A percentile compares a stretch with the other conserved stretches of the same genome.
Conservation (phyloP, 1,139 yeast genomes). For the Casaregolazyma suthepensis region DNA sequence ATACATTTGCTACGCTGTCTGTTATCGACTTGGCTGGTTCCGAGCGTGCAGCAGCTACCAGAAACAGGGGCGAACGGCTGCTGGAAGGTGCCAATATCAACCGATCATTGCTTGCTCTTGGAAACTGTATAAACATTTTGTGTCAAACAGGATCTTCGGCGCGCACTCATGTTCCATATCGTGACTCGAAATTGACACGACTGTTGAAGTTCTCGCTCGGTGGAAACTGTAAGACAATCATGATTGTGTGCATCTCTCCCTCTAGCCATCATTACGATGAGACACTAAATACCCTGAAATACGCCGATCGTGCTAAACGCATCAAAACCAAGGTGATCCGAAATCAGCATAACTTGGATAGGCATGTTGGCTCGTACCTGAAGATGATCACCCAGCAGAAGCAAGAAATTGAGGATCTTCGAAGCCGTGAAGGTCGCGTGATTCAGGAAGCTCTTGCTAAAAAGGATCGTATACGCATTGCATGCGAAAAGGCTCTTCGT, state of each 20-base stretch:
- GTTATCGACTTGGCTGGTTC: conserved; percentile 92
- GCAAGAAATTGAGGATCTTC: conserved; percentile 65
- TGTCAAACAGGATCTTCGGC: conserved; percentile 55
- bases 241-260: conserved; percentile 83
- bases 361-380: conserved; percentile 83
- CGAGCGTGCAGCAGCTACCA: conserved; percentile 88
- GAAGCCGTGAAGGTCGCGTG: conserved; percentile 46
- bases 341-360: conserved; percentile 69
- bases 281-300: conserved; percentile 80
- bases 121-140: conserved; percentile 88
- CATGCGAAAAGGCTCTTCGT: conserved; percentile 16
- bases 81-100: conserved; percentile 92
- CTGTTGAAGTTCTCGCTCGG: conserved; percentile 85
- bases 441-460: conserved; percentile 31
- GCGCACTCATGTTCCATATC: conserved; percentile 74
- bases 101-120: conserved; percentile 78
- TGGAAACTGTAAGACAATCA: conserved; percentile 89
- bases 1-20: conserved; percentile 71
- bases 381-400: conserved; percentile 82
- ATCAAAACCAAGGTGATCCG: conserved; percentile 75
- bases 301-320: conserved; percentile 86
- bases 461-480: conserved; percentile 15
- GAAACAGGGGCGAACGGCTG: conserved; percentile 70
- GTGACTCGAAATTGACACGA: conserved; percentile 85
- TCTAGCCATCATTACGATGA: conserved; percentile 84